Conservation (phyloP, 1,139 yeast species). For the Geotrichum bryndzae region DNA sequence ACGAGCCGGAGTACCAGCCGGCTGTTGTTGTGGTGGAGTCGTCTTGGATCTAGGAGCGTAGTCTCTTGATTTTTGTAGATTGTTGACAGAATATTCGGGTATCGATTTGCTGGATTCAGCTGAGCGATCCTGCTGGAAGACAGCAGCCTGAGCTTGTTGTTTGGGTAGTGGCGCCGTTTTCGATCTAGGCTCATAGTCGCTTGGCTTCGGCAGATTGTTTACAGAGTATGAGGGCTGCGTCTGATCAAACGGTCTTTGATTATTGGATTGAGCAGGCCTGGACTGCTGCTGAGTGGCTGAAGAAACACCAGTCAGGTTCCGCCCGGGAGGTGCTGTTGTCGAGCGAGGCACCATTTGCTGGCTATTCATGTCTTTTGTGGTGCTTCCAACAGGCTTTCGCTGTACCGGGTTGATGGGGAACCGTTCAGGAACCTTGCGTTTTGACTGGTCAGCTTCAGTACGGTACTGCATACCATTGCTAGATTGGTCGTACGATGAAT, state of each 20-base stretch:
- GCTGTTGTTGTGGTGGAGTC: neutral
- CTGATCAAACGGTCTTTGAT: neutral
- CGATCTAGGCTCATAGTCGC: slow-evolving; percentile 7
- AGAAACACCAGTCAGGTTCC: neutral
- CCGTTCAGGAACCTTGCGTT: neutral
- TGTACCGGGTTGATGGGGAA: neutral
- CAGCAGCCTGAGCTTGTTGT: neutral
- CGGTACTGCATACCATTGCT: neutral
- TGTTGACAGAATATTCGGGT: neutral
- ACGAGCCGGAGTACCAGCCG: neutral
- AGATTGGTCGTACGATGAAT: neutral
- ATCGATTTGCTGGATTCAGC: neutral
- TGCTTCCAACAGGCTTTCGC: slow-evolving; percentile 1
- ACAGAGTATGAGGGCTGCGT: neutral
- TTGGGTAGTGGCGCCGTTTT: neutral
- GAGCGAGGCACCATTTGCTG: neutral
- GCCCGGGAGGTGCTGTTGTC: neutral
- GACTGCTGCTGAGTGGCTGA: neutral
- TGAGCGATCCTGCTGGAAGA: neutral
- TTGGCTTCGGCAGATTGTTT: slow-evolving; percentile 1
- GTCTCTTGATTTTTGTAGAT: neutral
- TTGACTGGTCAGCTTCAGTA: neutral
- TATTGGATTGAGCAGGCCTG: neutral
- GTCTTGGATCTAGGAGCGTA: neutral
- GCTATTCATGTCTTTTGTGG: neutral